Percentiles rank a stretch among this genome's conserved stretches.
Conservation (phyloP, 257 asterid genomes). For the Salvia rosmarinus region DNA sequence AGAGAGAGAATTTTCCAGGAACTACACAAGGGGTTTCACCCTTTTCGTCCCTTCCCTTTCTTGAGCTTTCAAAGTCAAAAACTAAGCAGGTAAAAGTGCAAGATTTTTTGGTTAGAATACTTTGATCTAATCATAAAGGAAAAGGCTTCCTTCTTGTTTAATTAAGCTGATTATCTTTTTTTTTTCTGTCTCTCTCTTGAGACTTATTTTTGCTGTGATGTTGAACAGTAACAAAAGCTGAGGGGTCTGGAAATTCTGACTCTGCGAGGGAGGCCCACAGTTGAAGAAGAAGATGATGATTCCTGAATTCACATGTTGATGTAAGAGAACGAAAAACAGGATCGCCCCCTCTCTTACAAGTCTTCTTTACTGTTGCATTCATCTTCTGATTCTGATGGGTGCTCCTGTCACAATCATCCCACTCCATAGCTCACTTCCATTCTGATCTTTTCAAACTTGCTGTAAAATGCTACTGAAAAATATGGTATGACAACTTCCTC, state of each 20-base stretch:
- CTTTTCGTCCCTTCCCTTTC: slow-evolving; percentile 35
- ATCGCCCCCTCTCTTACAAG: slow-evolving; percentile 37
- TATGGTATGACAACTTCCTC: slow-evolving; percentile 31
- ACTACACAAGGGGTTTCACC: slow-evolving; percentile 34
- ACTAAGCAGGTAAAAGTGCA: slow-evolving; percentile 50
- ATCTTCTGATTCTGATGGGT: slow-evolving; percentile 41
- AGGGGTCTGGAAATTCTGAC: slow-evolving; percentile 46
- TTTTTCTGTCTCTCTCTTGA: background rate
- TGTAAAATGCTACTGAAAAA: slow-evolving; percentile 37
- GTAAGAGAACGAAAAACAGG: slow-evolving; percentile 5
- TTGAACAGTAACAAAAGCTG: slow-evolving; percentile 38
- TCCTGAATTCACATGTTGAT: slow-evolving; percentile 55
- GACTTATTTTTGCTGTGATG: slow-evolving; percentile 25
- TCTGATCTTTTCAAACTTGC: slow-evolving; percentile 30
- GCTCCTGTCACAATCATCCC: slow-evolving; percentile 42
- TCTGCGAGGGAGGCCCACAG: slow-evolving; percentile 65
- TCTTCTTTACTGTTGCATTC: slow-evolving; percentile 66
- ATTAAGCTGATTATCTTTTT: background rate
- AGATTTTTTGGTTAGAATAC: background rate
- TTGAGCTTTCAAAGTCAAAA: slow-evolving; percentile 32
- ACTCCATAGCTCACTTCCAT: slow-evolving; percentile 30
- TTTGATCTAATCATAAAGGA: slow-evolving; percentile 23
- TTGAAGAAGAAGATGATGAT: slow-evolving; percentile 64
- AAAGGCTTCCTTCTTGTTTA: slow-evolving; percentile 24
- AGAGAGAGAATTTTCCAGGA: no score